Percentiles rank a stretch among this genome's conserved stretches.
These are phyloP conservation scores for Ochetophila trinervis DNA, from an alignment of 306 rosid genomes.

Conservation along the genomic window DNA sequence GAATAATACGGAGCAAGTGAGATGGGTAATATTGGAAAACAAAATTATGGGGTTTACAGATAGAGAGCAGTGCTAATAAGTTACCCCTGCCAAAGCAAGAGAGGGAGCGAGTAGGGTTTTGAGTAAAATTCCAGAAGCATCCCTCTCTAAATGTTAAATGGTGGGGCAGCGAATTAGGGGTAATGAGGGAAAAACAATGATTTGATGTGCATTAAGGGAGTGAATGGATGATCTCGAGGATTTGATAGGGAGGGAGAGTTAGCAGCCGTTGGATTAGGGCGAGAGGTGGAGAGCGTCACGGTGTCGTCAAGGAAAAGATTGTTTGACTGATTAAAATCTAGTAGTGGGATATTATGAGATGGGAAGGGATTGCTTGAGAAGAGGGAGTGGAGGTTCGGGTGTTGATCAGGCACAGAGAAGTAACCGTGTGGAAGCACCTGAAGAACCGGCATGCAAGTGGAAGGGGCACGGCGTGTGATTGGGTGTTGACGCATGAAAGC, in stretches of 20 bases:
- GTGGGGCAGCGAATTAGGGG: too few species aligned
- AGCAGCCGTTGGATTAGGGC: slow-evolving; percentile 32
- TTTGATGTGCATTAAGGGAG: slow-evolving; percentile 24
- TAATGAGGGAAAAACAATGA: slow-evolving; percentile 5
- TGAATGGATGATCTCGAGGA: slow-evolving; percentile 17
- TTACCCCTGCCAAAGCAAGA: too few species aligned
- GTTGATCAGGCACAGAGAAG: slow-evolving; percentile 11
- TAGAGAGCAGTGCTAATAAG: too few species aligned
- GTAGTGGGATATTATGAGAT: background rate
- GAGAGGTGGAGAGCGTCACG: slow-evolving; percentile 35
- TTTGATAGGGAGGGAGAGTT: slow-evolving; percentile 5
- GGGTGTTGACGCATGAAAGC: slow-evolving; percentile 4
- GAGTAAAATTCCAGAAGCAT: too few species aligned
- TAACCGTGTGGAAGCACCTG: slow-evolving; percentile 31
- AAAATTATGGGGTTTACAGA: too few species aligned
- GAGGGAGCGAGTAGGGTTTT: too few species aligned
- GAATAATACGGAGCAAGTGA: too few species aligned
- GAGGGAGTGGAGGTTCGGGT: background rate
- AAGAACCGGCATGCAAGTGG: slow-evolving; percentile 13
- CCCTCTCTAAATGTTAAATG: background rate
- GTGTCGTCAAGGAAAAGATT: slow-evolving; percentile 58
- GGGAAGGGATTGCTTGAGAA: slow-evolving; percentile 7
- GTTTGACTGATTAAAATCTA: slow-evolving; percentile 41
- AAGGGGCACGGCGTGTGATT: background rate
- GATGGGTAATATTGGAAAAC: too few species aligned